These are phyloP conservation scores for Piedraia hortae DNA, from an alignment of 2,329 filamentous ascomycete species.

Conservation along the genomic window DNA sequence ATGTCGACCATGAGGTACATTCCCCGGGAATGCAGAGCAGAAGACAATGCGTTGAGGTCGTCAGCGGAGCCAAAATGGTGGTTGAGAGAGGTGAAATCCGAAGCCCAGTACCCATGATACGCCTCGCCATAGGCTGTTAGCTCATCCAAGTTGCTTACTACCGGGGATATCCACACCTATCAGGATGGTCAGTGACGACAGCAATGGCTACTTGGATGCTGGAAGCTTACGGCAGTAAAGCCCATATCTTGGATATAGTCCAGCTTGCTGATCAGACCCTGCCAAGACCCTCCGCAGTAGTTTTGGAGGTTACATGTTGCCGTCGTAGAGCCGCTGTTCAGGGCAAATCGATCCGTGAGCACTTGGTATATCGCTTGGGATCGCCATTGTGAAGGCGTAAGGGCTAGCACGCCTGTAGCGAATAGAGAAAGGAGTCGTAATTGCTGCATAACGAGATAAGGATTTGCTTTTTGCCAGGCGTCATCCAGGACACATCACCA, in stretches of 20 bases:
- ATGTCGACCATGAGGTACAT: constrained; percentile 32
- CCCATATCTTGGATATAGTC: constrained; percentile 31
- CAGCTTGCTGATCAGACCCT: constrained; percentile 28
- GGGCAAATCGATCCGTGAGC: constrained; percentile 17
- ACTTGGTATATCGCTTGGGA: constrained; percentile 17
- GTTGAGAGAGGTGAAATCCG: constrained; percentile 19
- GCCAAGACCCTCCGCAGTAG: constrained; percentile 36
- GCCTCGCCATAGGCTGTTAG: constrained; percentile 15
- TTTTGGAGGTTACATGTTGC: constrained; percentile 13
- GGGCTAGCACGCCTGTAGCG: constrained; percentile 5
- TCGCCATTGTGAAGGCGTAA: constrained; percentile 13
- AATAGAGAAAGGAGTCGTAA: constrained; percentile 1
- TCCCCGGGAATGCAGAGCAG: constrained; percentile 12
- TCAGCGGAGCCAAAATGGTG: constrained; percentile 12
- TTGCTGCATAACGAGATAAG: no score
- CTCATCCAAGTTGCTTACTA: constrained; percentile 20
- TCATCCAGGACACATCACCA: no score
- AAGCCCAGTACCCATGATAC: constrained; percentile 30
- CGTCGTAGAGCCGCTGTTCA: constrained; percentile 15
- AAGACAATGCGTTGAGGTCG: constrained; percentile 13
- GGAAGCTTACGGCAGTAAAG: constrained; percentile 4
- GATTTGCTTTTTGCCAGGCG: no score
- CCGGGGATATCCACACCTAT: constrained; percentile 25
- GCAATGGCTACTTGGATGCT: constrained; percentile 6
- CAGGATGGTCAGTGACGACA: constrained; percentile 2